These are phyloP conservation scores for Kurtzmaniella quercitrusa DNA, from an alignment of 1,139 yeast genomes.

Conservation along the genomic window DNA sequence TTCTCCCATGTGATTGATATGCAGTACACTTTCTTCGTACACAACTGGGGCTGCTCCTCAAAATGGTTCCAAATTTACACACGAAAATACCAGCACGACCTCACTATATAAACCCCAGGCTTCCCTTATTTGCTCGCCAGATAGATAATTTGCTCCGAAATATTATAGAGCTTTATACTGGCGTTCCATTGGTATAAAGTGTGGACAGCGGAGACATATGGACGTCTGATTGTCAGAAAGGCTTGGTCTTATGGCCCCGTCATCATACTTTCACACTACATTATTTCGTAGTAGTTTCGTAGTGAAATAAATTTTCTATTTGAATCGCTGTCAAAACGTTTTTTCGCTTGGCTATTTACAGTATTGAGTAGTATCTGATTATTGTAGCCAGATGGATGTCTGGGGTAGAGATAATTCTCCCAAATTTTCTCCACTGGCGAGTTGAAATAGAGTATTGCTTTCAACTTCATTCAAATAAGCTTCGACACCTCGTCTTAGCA, in stretches of 20 bases:
- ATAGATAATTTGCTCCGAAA: slow-evolving; percentile 43
- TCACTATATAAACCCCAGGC: not conserved
- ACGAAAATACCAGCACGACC: slow-evolving; percentile 5
- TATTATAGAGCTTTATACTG: slow-evolving; percentile 53
- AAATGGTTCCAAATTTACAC: too few species aligned
- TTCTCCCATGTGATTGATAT: not conserved
- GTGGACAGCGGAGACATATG: slow-evolving; percentile 72
- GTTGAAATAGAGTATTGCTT: too few species aligned
- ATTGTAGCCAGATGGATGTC: too few species aligned
- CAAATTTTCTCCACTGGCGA: too few species aligned
- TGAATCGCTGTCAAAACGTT: not conserved
- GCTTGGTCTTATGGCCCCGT: not conserved
- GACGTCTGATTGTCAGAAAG: slow-evolving; percentile 11
- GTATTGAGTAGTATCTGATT: too few species aligned
- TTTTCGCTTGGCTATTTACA: too few species aligned
- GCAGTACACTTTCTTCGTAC: too few species aligned
- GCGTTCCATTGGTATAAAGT: slow-evolving; percentile 42
- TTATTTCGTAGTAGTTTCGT: not conserved
- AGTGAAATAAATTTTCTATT: not conserved
- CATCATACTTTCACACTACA: slow-evolving; percentile 2
- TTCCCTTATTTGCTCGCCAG: slow-evolving; percentile 15
- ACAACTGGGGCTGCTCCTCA: too few species aligned
- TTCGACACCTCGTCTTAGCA: too few species aligned
- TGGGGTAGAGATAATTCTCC: too few species aligned
- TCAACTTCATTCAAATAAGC: too few species aligned